A percentile compares a stretch with the other conserved stretches of the same genome.
These are phyloP conservation scores for Crithidia brevicula DNA, from an alignment of 208 protist genomes.

Conservation along the genomic window DNA sequence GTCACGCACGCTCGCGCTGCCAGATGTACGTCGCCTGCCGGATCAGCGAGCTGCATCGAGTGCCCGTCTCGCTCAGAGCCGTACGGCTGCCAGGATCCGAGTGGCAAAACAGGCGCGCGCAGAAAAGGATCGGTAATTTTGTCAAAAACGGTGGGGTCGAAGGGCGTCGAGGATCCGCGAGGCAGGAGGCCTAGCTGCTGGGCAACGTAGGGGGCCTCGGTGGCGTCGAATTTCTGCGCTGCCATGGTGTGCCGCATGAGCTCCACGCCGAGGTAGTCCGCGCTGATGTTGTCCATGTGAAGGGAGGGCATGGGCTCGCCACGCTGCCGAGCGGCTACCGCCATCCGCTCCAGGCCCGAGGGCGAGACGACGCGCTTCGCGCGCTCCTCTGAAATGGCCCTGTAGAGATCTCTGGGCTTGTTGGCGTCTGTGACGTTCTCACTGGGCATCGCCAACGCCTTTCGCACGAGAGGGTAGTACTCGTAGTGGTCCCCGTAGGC, in stretches of 20 bases:
- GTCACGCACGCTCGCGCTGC: conserved; percentile 47
- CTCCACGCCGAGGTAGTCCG: conserved; percentile 34
- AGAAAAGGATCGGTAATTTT: conserved; percentile 23
- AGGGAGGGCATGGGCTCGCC: conserved; percentile 3
- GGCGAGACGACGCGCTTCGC: conserved; percentile 11
- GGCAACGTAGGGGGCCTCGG: conserved; percentile 33
- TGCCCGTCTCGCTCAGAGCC: conserved; percentile 7
- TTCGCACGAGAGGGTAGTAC: conserved; percentile 58
- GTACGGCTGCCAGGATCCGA: conserved; percentile 65
- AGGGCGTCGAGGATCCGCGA: conserved; percentile 10
- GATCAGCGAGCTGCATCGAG: conserved; percentile 48
- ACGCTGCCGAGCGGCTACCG: conserved; percentile 4
- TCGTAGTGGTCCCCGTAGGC: conserved; percentile 76
- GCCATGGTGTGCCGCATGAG: conserved; percentile 37
- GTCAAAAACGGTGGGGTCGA: conserved; percentile 26
- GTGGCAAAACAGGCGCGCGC: conserved; percentile 27
- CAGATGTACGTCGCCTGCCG: conserved; percentile 53
- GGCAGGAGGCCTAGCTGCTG: conserved; percentile 21
- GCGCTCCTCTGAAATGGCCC: conserved; percentile 2
- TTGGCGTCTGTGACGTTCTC: conserved; percentile 23
- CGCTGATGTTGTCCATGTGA: conserved; percentile 63
- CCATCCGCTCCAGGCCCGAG: conserved; percentile 10
- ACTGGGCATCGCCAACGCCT: conserved; percentile 9
- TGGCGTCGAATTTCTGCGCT: conserved; percentile 26
- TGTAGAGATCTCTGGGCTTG: conserved; percentile 8